A percentile compares a stretch with the other conserved stretches of the same genome.
Conservation (phyloP, 2,329 filamentous ascomycete genomes). For the Cephalotrichum gorgonifer region DNA sequence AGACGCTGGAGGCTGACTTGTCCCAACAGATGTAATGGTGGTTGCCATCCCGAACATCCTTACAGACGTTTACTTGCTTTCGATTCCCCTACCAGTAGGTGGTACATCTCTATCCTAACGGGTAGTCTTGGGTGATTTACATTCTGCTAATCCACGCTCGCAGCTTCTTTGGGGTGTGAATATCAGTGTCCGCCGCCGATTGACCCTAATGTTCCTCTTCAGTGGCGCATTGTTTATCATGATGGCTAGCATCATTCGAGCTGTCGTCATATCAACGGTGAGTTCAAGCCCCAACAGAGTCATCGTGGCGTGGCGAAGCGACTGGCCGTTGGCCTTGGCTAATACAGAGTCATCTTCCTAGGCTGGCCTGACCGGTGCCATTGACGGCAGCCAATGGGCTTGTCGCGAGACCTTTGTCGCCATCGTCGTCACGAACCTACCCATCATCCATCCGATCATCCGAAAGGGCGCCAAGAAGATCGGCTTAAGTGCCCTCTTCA, state of each 20-base stretch:
- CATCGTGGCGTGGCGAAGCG: too few relatives aligned
- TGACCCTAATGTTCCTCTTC: not conserved
- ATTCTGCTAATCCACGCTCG: not conserved
- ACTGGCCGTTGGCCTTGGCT: not conserved
- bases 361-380: not conserved
- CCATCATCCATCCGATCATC: constrained; percentile 6
- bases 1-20: not conserved
- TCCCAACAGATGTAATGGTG: not conserved
- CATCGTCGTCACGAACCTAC: constrained; percentile 23
- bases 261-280: not conserved
- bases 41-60: not conserved
- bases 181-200: not conserved
- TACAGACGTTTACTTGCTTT: not conserved
- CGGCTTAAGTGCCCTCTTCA: not conserved
- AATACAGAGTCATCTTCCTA: not conserved
- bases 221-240: not conserved
- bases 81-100: not conserved
- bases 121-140: not conserved
- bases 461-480: not conserved
- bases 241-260: not conserved
- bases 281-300: constrained; percentile 10
- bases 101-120: not conserved
- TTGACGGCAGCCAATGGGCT: not conserved
- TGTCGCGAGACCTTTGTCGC: constrained; percentile 28
- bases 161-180: not conserved